Evolutionary conservation across 306 rosid species (phyloP).

Genomic region (Astragalus glycyphyllos): DNA sequence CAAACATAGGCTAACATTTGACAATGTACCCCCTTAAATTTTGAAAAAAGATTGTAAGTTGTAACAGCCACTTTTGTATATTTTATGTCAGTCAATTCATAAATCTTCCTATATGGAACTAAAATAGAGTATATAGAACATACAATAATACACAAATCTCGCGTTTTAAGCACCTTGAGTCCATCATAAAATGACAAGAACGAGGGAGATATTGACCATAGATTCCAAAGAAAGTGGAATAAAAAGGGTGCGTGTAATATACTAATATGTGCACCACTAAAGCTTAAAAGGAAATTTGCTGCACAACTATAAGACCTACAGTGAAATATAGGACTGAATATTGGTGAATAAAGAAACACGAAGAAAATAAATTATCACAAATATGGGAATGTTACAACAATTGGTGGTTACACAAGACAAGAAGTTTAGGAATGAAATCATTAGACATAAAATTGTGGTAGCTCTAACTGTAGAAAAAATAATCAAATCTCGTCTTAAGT

Average conservation of each 20-base stretch:
- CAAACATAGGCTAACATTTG: too few relatives aligned
- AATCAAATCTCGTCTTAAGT: background rate
- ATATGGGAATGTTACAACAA: background rate
- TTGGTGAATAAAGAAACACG: background rate
- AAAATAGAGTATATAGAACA: background rate
- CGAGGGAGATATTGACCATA: too few relatives aligned
- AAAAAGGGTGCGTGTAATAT: background rate
- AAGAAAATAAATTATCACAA: background rate
- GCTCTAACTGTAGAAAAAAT: background rate
- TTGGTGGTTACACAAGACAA: background rate
- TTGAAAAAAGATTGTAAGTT: background rate
- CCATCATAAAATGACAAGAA: too few relatives aligned
- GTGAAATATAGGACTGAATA: background rate
- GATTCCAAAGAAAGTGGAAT: too few relatives aligned
- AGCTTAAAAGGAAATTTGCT: background rate
- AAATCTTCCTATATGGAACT: background rate
- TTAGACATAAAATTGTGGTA: background rate
- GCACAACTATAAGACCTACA: background rate
- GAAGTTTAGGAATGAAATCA: background rate
- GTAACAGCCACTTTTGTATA: background rate
- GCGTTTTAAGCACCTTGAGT: background rate
- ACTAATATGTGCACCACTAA: background rate
- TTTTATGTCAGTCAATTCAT: conserved; percentile 2
- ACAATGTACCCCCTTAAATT: background rate
- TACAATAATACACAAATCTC: background rate